Conservation (phyloP, 1,284 basidiomycete species). For the Chalciporus sp. region DNA sequence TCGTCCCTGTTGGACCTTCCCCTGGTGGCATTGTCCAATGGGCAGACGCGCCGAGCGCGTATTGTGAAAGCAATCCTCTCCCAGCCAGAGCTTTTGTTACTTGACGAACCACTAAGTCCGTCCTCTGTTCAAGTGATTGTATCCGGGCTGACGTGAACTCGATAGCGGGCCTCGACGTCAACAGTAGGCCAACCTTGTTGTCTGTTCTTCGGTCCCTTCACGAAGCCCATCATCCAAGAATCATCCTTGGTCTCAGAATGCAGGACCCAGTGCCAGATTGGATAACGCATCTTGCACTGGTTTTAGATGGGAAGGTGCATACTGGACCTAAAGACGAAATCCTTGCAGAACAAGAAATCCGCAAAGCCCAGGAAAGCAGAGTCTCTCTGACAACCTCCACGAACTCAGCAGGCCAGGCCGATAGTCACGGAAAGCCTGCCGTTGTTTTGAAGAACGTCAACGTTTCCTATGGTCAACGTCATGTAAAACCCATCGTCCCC, state of each 20-base stretch:
- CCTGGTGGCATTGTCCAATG: constrained; percentile 83
- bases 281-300: constrained; percentile 75
- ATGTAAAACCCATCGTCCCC: constrained; percentile 40
- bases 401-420: background rate
- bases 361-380: constrained; percentile 3
- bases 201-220: constrained; percentile 65
- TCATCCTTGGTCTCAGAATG: constrained; percentile 80
- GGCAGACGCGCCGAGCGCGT: constrained; percentile 87
- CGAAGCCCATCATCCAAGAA: constrained; percentile 47
- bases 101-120: constrained; percentile 86
- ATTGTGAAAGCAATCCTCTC: constrained; percentile 79
- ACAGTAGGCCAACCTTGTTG: constrained; percentile 59
- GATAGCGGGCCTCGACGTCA: constrained; percentile 75
- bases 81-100: constrained; percentile 70
- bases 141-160: constrained; percentile 4
- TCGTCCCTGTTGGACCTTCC: constrained; percentile 75
- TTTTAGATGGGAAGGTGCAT: constrained; percentile 51
- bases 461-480: constrained; percentile 71
- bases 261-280: constrained; percentile 85
- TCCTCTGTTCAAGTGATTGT: constrained; percentile 4
- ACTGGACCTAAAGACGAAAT: constrained; percentile 49
- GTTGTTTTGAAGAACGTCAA: constrained; percentile 63
- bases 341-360: constrained; percentile 24
- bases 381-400: background rate
- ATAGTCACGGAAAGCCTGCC: constrained; percentile 25